Percentiles rank a stretch among this genome's conserved stretches.
Conservation (phyloP, 768 basidiomycete species). For the Mycena vitilis region DNA sequence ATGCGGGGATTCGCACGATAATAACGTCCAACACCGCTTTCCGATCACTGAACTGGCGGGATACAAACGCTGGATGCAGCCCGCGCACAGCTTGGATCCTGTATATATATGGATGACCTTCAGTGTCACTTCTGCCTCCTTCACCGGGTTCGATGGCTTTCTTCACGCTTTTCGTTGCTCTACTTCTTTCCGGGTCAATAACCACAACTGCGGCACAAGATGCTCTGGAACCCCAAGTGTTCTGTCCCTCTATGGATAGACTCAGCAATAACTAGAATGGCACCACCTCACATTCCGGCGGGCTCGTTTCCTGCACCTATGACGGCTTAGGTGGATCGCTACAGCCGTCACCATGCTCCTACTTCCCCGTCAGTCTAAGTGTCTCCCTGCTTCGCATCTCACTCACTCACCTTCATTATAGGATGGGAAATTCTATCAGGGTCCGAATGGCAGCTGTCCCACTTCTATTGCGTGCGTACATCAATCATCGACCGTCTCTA, state of each 20-base stretch:
- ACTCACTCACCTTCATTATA: neutral
- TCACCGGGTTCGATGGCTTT: neutral
- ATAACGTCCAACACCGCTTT: neutral
- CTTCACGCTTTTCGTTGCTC: too few relatives aligned
- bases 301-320: neutral
- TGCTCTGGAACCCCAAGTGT: neutral
- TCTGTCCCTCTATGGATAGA: neutral
- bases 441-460: neutral
- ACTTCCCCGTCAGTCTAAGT: slow-evolving; percentile 4
- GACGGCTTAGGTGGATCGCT: neutral
- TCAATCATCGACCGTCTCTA: too few relatives aligned
- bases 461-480: neutral
- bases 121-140: neutral
- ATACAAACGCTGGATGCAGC: neutral
- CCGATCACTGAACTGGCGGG: neutral
- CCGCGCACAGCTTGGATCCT: neutral
- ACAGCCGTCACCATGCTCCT: neutral
- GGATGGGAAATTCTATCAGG: neutral
- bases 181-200: too few relatives aligned
- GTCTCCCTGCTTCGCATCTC: neutral
- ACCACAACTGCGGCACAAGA: neutral
- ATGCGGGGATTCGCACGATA: neutral
- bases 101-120: neutral
- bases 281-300: neutral
- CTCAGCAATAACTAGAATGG: too few relatives aligned